These are phyloP conservation scores for Camelina hispida DNA, from an alignment of 345 rosid species.

Conservation along the genomic window DNA sequence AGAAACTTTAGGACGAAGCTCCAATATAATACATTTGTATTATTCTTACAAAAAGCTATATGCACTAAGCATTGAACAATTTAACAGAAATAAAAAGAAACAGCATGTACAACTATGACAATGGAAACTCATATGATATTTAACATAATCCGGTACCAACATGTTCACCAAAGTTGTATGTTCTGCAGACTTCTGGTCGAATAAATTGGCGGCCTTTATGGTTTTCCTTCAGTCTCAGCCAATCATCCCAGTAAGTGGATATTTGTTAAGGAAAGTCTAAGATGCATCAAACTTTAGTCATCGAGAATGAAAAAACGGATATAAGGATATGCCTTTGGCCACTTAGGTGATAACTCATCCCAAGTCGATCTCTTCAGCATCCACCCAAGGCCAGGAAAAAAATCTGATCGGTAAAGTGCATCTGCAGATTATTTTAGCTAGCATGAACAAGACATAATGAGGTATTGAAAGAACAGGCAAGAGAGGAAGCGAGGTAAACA, in stretches of 20 bases:
- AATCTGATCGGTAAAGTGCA: constrained; percentile 91
- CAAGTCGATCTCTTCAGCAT: constrained; percentile 83
- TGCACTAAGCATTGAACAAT: constrained; percentile 6
- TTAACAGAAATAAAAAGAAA: constrained; percentile 10
- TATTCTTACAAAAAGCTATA: constrained; percentile 6
- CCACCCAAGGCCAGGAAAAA: constrained; percentile 99
- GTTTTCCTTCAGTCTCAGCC: constrained; percentile 92
- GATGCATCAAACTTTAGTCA: constrained; percentile 22
- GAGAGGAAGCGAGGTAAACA: constrained; percentile 27
- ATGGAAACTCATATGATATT: constrained; percentile 25
- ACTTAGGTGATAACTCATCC: constrained; percentile 99
- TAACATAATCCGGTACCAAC: constrained; percentile 52
- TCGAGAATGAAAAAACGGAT: constrained; percentile 21
- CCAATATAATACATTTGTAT: constrained; percentile 16
- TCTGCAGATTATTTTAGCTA: constrained; percentile 56
- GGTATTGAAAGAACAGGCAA: constrained; percentile 23
- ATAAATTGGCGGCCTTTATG: constrained; percentile 93
- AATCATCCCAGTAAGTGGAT: constrained; percentile 98
- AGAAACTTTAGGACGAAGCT: constrained; percentile 28
- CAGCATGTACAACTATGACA: constrained; percentile 25
- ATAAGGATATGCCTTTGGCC: constrained; percentile 99
- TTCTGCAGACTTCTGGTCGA: constrained; percentile 97
- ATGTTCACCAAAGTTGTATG: constrained; percentile 98
- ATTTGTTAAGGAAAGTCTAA: constrained; percentile 63
- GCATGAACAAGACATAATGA: constrained; percentile 39